Evolutionary conservation across 345 rosid genomes (phyloP).

Genomic region (Boechera divaricarpa): DNA sequence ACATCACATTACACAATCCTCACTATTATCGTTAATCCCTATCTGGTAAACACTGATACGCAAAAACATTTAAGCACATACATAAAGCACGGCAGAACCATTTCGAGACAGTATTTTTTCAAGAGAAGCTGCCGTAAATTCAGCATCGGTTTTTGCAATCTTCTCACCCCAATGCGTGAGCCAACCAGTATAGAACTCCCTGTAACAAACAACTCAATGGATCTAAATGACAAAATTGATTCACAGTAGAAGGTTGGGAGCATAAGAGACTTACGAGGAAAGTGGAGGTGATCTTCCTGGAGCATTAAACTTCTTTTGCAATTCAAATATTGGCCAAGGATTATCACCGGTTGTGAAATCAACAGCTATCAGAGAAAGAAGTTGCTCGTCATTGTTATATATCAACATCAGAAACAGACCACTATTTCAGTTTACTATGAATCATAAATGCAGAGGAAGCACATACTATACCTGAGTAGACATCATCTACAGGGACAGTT

Average conservation of each 20-base stretch:
- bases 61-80: constrained; percentile 45
- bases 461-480: constrained; percentile 69
- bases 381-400: constrained; percentile 16
- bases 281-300: constrained; percentile 97
- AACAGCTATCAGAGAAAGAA: constrained; percentile 63
- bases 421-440: background rate
- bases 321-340: constrained; percentile 83
- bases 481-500: constrained; percentile 62
- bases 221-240: background rate
- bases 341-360: constrained; percentile 84
- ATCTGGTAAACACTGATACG: constrained; percentile 3
- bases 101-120: constrained; percentile 73
- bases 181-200: constrained; percentile 99
- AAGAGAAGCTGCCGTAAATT: constrained; percentile 70
- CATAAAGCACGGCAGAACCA: constrained; percentile 97
- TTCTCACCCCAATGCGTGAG: constrained; percentile 97
- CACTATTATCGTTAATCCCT: background rate
- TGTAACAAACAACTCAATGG: constrained; percentile 42
- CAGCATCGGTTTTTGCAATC: constrained; percentile 67
- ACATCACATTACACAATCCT: constrained; percentile 31
- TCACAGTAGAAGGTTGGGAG: background rate
- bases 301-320: constrained; percentile 87
- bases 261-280: constrained; percentile 64
- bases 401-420: background rate
- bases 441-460: constrained; percentile 16